phyloP scores from a whole-genome alignment of 108 stramenopile species.

The Cylindrotheca fusiformis region DNA sequence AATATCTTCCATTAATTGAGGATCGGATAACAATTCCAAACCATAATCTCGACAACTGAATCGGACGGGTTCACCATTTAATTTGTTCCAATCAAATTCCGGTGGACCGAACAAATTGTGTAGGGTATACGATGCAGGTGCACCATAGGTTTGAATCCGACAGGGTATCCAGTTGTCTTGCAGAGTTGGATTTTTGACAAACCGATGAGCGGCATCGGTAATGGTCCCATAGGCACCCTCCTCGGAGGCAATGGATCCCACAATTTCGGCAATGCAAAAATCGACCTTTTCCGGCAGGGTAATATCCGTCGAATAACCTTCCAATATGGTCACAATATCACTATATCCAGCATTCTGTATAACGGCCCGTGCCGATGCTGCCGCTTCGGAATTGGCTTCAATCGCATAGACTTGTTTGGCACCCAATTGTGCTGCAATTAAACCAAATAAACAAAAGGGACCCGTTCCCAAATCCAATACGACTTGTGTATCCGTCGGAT shows the following conservation, averaged over 20 bases:
- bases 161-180: conserved; percentile 39
- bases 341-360: conserved; percentile 41
- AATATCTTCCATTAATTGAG: conserved; percentile 59
- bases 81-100: conserved; percentile 65
- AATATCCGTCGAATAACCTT: conserved; percentile 67
- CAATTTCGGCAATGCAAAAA: conserved; percentile 57
- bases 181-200: conserved; percentile 47
- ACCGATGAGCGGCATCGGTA: conserved; percentile 45
- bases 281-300: conserved; percentile 61
- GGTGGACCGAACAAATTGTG: conserved; percentile 66
- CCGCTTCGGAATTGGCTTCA: conserved; percentile 56
- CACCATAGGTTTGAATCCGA: neutral
- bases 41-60: conserved; percentile 74
- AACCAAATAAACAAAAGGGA: conserved; percentile 65
- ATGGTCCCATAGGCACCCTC: conserved; percentile 67
- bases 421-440: conserved; percentile 59
- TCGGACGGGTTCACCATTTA: conserved; percentile 56
- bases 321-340: conserved; percentile 52
- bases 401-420: conserved; percentile 69
- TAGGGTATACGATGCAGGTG: conserved; percentile 42
- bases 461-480: conserved; percentile 74
- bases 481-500: conserved; percentile 24
- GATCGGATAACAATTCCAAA: conserved; percentile 52
- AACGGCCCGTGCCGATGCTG: conserved; percentile 29
- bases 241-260: conserved; percentile 57